A percentile compares a stretch with the other conserved stretches of the same genome.
Conservation (phyloP, 768 basidiomycete species). For the Lactifluus volemus region DNA sequence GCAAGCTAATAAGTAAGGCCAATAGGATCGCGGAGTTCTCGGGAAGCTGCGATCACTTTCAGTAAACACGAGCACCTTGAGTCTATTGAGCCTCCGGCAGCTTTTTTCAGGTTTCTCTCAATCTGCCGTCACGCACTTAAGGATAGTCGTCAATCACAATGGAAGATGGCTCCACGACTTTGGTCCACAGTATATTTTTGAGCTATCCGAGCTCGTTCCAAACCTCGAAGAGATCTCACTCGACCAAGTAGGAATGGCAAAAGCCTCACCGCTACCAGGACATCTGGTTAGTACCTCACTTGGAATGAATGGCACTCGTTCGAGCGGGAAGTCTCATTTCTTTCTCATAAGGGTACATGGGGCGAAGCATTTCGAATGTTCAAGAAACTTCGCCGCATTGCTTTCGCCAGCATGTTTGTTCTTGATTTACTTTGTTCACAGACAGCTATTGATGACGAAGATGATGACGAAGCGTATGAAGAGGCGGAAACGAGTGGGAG, state of each 20-base stretch:
- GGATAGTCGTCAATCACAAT: slow-evolving; percentile 4
- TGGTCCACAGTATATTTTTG: slow-evolving; percentile 3
- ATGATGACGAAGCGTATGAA: background rate
- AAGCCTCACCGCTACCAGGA: background rate
- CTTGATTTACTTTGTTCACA: background rate
- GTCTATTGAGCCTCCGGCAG: background rate
- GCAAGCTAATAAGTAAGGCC: background rate
- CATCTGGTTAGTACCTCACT: background rate
- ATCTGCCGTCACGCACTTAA: slow-evolving; percentile 8
- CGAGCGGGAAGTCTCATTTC: background rate
- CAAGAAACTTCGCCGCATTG: slow-evolving; percentile 13
- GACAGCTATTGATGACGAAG: background rate
- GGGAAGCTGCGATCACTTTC: slow-evolving; percentile 9
- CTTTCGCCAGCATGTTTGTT: slow-evolving; percentile 10
- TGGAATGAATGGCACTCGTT: background rate
- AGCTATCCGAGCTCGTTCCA: background rate
- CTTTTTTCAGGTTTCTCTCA: slow-evolving; percentile 4
- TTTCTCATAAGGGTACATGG: slow-evolving; percentile 2
- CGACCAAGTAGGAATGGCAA: slow-evolving; percentile 2
- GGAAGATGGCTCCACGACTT: slow-evolving; percentile 5
- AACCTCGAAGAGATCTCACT: slow-evolving; percentile 13
- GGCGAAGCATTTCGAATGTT: slow-evolving; percentile 8
- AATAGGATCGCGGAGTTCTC: background rate
- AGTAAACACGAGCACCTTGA: background rate
- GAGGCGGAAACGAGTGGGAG: background rate